Evolutionary conservation across 1,284 basidiomycete genomes (phyloP), one percentile per base, ranked within the genome.

Genomic region (Exobasidium rhododendri): DNA sequence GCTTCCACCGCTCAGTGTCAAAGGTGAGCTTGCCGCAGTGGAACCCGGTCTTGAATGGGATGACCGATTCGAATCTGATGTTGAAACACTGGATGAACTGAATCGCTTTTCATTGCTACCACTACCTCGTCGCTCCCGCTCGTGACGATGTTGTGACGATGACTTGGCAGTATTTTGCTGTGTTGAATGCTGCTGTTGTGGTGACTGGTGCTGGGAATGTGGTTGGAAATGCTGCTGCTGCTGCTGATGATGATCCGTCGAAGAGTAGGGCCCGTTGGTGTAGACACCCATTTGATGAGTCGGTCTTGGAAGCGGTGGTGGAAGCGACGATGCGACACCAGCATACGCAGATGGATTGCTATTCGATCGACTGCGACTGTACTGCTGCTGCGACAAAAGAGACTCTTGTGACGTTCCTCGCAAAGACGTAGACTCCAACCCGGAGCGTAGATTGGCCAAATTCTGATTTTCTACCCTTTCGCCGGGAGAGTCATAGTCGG

Each of bases 1-100:
- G 20, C 44, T 26, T 10, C 53, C 35, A 31, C 46, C 55, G 29
- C 40, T 45, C 24, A 35, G 49, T 29, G 65, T 72, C 44, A 71
- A 55, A 6, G 71, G 71, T n/a, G 73, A 75, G 22, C 67, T 70
- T 13, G 69, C 71, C 4, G 73, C 67, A 4, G 71, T 74, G 4
- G 73, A 74, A 2, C 69, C 66, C 2, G 67, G 72, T 24, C 66
- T 53, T 1, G 73, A 74, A 1, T 61, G 51, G 2, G 59, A 59
- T n/a, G 69, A 70, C 17, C 66, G 59, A 2, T 44, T 62, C 29
- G 70, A 73, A 43, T 72, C 70, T 7, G 69, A 58, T 17, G 72
- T 74, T 3, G 73, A 64, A 57, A 64, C 63, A 32, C 67, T 69
- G 2, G 72, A 74, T 17, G 46, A 57, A 28, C 68, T 71, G 56